phyloP scores from a whole-genome alignment of 257 asterid genomes.

The Solanum acaule region DNA sequence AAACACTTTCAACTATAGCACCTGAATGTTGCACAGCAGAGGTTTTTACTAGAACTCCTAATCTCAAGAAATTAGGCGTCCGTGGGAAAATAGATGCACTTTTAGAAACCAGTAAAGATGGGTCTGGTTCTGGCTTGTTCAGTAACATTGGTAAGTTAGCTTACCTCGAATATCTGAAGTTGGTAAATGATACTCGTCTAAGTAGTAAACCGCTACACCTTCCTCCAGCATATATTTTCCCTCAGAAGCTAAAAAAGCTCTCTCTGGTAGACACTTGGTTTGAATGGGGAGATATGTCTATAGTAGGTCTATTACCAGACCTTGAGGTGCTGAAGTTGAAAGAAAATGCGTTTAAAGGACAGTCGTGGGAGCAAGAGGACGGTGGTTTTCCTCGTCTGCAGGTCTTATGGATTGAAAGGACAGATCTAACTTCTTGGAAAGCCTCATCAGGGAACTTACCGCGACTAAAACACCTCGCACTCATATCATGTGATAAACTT shows the following conservation, averaged over 20 bases:
- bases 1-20: conserved; percentile 36
- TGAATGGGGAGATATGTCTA: conserved; percentile 10
- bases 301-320: conserved; percentile 1
- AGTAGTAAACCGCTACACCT: not conserved
- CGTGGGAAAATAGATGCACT: conserved; percentile 33
- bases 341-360: conserved; percentile 12
- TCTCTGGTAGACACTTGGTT: conserved; percentile 8
- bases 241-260: conserved; percentile 5
- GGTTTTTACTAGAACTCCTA: conserved; percentile 24
- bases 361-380: conserved; percentile 7
- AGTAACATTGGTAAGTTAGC: conserved; percentile 24
- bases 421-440: conserved; percentile 12
- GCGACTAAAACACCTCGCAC: conserved; percentile 7
- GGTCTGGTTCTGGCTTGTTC: conserved; percentile 9
- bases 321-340: conserved; percentile 21
- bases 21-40: conserved; percentile 40
- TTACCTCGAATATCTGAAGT: conserved; percentile 38
- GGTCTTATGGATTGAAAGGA: conserved; percentile 11
- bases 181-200: conserved; percentile 21
- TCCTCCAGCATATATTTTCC: conserved; percentile 9
- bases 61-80: conserved; percentile 40
- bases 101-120: conserved; percentile 10
- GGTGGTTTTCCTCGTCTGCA: conserved; percentile 14
- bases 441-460: conserved; percentile 18
- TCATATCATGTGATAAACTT: conserved; percentile 11